Evolutionary conservation across 768 basidiomycete genomes (phyloP).

Genomic region (Mrakia hoshinonis): DNA sequence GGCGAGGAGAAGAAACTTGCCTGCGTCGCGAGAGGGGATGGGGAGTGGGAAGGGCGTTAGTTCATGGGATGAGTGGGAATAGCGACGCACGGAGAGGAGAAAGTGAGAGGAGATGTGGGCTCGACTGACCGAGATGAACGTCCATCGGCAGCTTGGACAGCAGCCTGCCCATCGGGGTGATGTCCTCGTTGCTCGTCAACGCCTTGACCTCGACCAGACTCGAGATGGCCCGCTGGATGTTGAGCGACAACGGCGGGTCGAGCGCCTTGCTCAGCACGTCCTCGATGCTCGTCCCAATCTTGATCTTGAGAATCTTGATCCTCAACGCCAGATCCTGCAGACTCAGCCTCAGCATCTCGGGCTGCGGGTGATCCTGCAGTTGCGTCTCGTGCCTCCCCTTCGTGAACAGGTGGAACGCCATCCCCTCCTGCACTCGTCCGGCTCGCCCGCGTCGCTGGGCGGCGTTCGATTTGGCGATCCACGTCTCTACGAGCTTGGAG

Average conservation of each 20-base stretch:
- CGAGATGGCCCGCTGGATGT: constrained; percentile 81
- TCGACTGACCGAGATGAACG: constrained; percentile 64
- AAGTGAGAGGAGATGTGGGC: not conserved
- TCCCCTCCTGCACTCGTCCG: constrained; percentile 76
- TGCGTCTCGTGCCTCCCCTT: constrained; percentile 72
- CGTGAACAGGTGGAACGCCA: constrained; percentile 95
- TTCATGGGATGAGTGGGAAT: no score
- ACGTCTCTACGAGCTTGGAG: constrained; percentile 82
- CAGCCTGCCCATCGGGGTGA: constrained; percentile 84
- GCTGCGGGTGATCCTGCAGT: constrained; percentile 74
- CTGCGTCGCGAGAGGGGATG: constrained; percentile 12
- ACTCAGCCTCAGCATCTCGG: constrained; percentile 90
- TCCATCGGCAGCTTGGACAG: constrained; percentile 89
- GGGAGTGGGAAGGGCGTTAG: not conserved
- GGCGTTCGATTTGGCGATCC: constrained; percentile 83
- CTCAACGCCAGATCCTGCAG: constrained; percentile 82
- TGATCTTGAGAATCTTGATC: constrained; percentile 71
- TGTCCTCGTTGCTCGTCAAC: constrained; percentile 73
- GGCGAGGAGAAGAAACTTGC: constrained; percentile 75
- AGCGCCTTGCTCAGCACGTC: constrained; percentile 78
- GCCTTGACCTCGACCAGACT: constrained; percentile 76
- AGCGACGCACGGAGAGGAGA: no score
- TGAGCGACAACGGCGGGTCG: constrained; percentile 76
- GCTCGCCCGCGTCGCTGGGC: constrained; percentile 58
- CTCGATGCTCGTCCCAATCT: constrained; percentile 74